phyloP scores from a whole-genome alignment of 164 flowering plant genomes.

The Tetracentron sinense region DNA sequence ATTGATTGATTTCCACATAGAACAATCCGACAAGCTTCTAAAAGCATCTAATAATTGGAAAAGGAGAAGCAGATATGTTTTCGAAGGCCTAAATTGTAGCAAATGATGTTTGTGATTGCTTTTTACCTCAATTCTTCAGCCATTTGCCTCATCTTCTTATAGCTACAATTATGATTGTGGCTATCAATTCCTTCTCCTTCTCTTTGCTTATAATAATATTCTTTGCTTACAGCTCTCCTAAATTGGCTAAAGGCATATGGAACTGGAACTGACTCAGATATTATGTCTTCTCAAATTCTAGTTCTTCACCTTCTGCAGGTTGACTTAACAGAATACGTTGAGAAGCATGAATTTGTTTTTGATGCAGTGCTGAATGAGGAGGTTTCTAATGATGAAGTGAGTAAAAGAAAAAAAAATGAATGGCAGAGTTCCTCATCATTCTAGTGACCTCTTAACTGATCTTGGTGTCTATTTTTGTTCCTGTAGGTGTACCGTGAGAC shows the following conservation, averaged over 20 bases:
- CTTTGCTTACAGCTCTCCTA: background rate
- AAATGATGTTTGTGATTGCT: background rate
- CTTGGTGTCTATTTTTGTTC: conserved; percentile 7
- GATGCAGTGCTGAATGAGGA: conserved; percentile 87
- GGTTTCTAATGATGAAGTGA: conserved; percentile 90
- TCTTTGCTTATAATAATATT: background rate
- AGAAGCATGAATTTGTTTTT: conserved; percentile 90
- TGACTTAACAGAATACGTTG: conserved; percentile 85
- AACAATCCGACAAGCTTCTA: background rate
- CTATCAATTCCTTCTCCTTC: background rate
- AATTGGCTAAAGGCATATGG: background rate
- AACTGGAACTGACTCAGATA: background rate
- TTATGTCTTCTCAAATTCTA: background rate
- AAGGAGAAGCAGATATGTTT: no score
- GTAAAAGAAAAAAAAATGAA: conserved; percentile 12
- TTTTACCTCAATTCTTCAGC: background rate
- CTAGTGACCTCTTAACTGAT: conserved; percentile 1
- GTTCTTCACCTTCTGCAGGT: conserved; percentile 51
- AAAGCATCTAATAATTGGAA: background rate
- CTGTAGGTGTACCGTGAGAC: conserved; percentile 80
- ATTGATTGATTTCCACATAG: no score
- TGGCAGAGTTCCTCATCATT: background rate
- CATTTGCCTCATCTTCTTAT: background rate
- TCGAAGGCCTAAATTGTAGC: background rate
- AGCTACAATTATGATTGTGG: background rate